phyloP scores from a whole-genome alignment of 257 asterid genomes.

The Solanum piurae region DNA sequence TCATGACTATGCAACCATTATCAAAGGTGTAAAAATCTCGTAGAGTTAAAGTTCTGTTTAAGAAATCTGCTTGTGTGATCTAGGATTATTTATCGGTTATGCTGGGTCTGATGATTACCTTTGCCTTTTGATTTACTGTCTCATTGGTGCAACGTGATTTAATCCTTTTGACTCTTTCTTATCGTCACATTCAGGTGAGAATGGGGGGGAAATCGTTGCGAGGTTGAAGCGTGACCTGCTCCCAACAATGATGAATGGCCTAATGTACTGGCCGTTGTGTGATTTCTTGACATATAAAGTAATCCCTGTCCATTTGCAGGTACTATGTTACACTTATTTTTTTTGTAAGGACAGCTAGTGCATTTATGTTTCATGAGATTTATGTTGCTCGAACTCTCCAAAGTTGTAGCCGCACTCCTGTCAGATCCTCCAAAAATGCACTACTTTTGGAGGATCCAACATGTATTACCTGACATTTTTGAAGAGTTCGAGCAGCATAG shows the following conservation, averaged over 20 bases:
- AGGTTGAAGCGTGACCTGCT: constrained; percentile 75
- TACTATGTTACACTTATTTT: background rate
- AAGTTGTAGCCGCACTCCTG: background rate
- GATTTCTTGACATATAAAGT: constrained; percentile 75
- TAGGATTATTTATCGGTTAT: background rate
- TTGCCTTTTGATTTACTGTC: background rate
- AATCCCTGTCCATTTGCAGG: constrained; percentile 87
- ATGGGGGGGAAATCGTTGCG: constrained; percentile 47
- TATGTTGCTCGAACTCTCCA: background rate
- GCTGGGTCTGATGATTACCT: background rate
- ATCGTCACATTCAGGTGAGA: constrained; percentile 41
- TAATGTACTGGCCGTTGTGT: constrained; percentile 80
- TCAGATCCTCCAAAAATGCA: background rate
- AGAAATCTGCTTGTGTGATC: background rate
- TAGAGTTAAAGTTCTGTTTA: background rate
- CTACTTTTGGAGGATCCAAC: background rate
- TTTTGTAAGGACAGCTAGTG: background rate
- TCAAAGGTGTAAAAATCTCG: background rate
- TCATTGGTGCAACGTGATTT: background rate
- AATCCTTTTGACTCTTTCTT: background rate
- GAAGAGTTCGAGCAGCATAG: background rate
- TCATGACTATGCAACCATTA: background rate
- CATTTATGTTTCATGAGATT: background rate
- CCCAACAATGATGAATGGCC: constrained; percentile 71
- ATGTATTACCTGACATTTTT: background rate